phyloP scores from a whole-genome alignment of 1,284 basidiomycete species.

The Clitocybe nebularis region DNA sequence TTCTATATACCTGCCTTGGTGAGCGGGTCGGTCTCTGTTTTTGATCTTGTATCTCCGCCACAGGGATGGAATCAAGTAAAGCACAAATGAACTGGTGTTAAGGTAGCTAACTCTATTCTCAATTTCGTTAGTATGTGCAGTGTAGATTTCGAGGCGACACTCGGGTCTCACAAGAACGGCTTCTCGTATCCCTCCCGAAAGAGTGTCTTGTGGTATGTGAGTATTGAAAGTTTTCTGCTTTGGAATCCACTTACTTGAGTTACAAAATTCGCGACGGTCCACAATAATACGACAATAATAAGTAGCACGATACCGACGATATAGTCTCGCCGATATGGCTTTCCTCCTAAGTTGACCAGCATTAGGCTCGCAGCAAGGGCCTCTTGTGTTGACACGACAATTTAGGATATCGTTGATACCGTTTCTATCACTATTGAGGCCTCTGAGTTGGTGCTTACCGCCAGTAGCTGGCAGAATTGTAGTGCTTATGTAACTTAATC shows the following conservation, averaged over 20 bases:
- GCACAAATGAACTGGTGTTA: conserved; percentile 83
- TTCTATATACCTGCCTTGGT: too few species aligned
- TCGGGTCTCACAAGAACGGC: conserved; percentile 69
- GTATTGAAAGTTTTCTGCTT: conserved; percentile 3
- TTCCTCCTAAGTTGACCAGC: conserved; percentile 3
- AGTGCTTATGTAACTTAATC: too few species aligned
- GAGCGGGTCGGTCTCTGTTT: too few species aligned
- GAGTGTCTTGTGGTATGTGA: conserved; percentile 44
- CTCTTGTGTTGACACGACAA: neutral
- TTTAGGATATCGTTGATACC: neutral
- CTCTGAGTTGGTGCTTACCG: too few species aligned
- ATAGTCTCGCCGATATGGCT: conserved; percentile 48
- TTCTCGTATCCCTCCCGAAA: conserved; percentile 75
- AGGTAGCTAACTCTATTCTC: conserved; percentile 74
- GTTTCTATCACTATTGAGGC: too few species aligned
- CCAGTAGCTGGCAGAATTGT: too few species aligned
- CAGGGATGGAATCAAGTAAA: conserved; percentile 81
- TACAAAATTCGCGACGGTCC: conserved; percentile 78
- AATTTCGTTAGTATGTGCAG: conserved; percentile 13
- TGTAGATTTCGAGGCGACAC: neutral
- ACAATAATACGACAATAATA: conserved; percentile 78
- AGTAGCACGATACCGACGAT: conserved; percentile 69
- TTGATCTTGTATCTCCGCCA: too few species aligned
- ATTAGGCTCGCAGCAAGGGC: neutral
- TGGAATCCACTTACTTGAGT: conserved; percentile 55